Base-by-base conservation (phyloP, 179 eudicot genomes). In the Corrigiola litoralis region DNA sequence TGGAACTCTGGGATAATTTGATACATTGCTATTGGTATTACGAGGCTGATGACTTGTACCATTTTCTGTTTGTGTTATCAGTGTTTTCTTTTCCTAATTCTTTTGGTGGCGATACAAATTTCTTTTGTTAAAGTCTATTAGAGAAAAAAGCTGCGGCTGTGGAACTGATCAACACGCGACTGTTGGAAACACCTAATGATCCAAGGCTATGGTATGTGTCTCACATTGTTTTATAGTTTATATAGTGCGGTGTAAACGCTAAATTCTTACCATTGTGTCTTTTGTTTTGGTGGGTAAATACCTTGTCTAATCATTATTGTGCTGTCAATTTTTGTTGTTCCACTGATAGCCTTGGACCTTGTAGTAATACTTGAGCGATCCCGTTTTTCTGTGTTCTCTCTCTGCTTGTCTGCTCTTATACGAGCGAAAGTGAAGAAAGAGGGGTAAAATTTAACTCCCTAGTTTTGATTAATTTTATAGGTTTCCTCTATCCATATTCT, bases 1-100 rank as follows among this genome's bases (percentile, higher is more conserved):
- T 94, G 38, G 97, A 94, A 77, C 77, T 94, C 76, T 94, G 99
- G 99, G 99, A 94, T 80, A 90, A 79, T 78, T 67, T 90, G 42
- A 94, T 94, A 69, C 78, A 72, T 54, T 94, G 99, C 79, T 94
- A 90, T 56, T 73, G 95, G 92, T 89, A 88, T 61, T 62, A 37
- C 29, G 25, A 54, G 18, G 17, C 49, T 53, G 24, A 48, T 34
- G 61, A 17, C 40, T 23, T 31, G 36, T 27, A 32, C 25, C 32
- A 14, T 36, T 28, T 18, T 36, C 44, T 21, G n/a, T 52, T 25
- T n/a, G n/a, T 44, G 31, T 14, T 28, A 33, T 58, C 57, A 23
- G 2, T 50, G 33, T n/a, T 7, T 67, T 18, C 7, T 9, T 66
- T 9, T 4, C 5, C 24, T n/a, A 49, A 42, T 32, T 8, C 33